Evolutionary conservation across 2,329 filamentous ascomycete genomes (phyloP), one percentile per base, ranked within the genome.

Genomic region (Trichoderma hamatum): DNA sequence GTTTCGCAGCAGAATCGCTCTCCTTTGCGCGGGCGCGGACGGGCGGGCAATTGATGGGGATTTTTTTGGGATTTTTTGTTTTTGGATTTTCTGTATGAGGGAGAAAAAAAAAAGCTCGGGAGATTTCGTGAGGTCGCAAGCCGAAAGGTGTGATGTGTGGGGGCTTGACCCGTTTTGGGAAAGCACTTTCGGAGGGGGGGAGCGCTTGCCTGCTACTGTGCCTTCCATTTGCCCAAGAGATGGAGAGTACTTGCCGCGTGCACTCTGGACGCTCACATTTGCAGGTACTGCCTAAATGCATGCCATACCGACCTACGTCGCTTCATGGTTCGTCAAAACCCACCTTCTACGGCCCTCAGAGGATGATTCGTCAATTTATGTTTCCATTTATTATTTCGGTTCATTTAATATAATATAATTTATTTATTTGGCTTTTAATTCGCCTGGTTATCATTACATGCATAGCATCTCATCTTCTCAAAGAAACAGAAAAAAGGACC

Each of bases 31-130:
- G 34, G 63, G 52, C 16, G 63, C 26, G 52, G 58, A 28, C 65
- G 46, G 58, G 73, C 73, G 76, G 74, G 77, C 78, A 80, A 80
- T 80, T 79, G 78, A 80, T 78, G 75, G 73, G 74, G 71, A 72
- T 72, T 70, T 68, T 70, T 70, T 70, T 61, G 67, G 69, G 19
- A 21, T 56, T 68, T 46, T 36, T 34, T 26, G 24, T 39, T 60
- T 59, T 67, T 60, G 55, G 24, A 51, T 68, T 19, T 59, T 52
- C 61, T 43, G 51, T 70, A 60, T 73, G 74, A 74, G 74, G 77
- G 75, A 77, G 76, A 74, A 77, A 76, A 81, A 43, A 83, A 83
- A 83, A 83, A 81, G 81, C 81, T 84, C 82, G 82, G 81, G 78
- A 80, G 78, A 80, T 81, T 74, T 82, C 79, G 80, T 79, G 76